Evolutionary conservation across 148 eudicot genomes (phyloP).

Genomic region (Silene uniflora): DNA sequence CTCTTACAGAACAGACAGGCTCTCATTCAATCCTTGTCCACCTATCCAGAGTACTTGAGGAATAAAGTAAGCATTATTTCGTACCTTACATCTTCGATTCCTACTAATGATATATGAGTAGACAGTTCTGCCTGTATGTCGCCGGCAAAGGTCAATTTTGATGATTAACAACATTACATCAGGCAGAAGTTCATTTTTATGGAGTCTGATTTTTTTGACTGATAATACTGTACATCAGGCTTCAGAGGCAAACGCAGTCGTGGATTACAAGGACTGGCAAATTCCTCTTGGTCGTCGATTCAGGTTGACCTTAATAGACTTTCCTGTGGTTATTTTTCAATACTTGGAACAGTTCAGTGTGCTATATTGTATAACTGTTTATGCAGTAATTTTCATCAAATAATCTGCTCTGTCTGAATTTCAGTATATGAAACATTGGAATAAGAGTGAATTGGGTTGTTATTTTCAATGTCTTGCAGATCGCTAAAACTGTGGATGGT

Average conservation of each 20-base stretch:
- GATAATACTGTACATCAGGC: constrained; percentile 43
- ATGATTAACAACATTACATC: too few relatives aligned
- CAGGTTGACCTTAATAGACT: constrained; percentile 43
- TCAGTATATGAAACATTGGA: neutral
- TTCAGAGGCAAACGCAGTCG: constrained; percentile 69
- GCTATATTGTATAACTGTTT: too few relatives aligned
- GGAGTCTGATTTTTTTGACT: constrained; percentile 4
- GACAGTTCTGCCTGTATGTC: too few relatives aligned
- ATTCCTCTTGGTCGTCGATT: constrained; percentile 97
- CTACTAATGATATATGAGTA: too few relatives aligned
- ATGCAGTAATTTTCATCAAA: neutral
- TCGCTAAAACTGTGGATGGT: constrained; percentile 96
- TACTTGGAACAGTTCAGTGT: neutral
- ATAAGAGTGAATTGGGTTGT: constrained; percentile 2
- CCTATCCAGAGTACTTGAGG: constrained; percentile 84
- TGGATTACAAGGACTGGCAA: constrained; percentile 99
- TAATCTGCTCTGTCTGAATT: neutral
- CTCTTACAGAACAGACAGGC: constrained; percentile 64
- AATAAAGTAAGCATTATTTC: constrained; percentile 64
- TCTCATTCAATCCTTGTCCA: constrained; percentile 77
- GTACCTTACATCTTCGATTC: neutral
- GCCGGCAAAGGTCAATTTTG: too few relatives aligned
- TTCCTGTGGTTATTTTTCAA: neutral
- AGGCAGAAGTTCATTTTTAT: neutral
- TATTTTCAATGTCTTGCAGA: constrained; percentile 34